phyloP scores from a whole-genome alignment of 192 early-diverging fungal species.

The Coemansia aciculifera region DNA sequence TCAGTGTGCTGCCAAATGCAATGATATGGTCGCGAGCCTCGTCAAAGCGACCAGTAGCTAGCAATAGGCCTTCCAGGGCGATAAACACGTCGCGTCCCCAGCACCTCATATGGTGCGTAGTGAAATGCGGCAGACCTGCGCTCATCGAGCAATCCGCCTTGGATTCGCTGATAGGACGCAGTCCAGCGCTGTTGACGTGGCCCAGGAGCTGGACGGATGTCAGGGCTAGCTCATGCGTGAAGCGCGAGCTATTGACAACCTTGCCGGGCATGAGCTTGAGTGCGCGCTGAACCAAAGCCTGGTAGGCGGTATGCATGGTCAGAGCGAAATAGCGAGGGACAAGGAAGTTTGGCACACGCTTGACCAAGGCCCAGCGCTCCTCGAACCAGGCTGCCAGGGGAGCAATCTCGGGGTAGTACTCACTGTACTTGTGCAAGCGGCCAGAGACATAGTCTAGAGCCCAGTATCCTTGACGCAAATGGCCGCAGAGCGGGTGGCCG shows the following conservation, averaged over 20 bases:
- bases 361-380: constrained; percentile 70
- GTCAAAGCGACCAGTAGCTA: constrained; percentile 80
- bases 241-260: constrained; percentile 59
- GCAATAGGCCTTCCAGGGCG: constrained; percentile 76
- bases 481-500: constrained; percentile 87
- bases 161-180: constrained; percentile 60
- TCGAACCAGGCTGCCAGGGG: constrained; percentile 74
- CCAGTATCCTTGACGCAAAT: constrained; percentile 90
- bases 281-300: constrained; percentile 65
- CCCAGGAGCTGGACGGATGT: constrained; percentile 86
- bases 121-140: constrained; percentile 95
- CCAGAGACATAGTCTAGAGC: constrained; percentile 81
- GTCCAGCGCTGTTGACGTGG: constrained; percentile 75
- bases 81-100: constrained; percentile 99
- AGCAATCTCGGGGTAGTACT: constrained; percentile 25
- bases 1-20: constrained; percentile 87
- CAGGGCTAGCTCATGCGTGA: constrained; percentile 73
- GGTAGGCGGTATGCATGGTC: constrained; percentile 74
- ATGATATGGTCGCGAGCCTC: constrained; percentile 85
- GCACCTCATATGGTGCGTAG: constrained; percentile 86
- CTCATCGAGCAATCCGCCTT: constrained; percentile 68
- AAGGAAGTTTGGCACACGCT: constrained; percentile 76
- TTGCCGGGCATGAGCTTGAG: constrained; percentile 63
- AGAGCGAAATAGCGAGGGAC: constrained; percentile 94
- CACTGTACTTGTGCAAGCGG: constrained; percentile 58